Conservation (phyloP, 495 filamentous ascomycete species). For the Neohortaea acidophila region DNA sequence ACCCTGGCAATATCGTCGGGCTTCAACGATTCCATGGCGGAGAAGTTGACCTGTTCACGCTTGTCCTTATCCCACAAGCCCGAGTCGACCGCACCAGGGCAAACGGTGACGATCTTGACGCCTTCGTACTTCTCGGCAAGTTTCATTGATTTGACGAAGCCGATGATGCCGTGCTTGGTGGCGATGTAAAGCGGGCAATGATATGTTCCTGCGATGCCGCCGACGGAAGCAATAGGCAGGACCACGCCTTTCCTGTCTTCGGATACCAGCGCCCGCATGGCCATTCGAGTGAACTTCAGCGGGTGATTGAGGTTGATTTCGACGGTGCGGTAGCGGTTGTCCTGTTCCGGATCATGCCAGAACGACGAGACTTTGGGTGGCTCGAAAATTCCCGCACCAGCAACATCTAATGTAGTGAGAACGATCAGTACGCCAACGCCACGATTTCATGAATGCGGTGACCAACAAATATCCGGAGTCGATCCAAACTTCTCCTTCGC, state of each 20-base stretch:
- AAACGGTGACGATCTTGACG: constrained; percentile 19
- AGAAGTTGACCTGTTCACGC: constrained; percentile 12
- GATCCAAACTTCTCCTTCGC: constrained; percentile 22
- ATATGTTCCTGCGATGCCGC: constrained; percentile 16
- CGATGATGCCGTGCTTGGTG: constrained; percentile 24
- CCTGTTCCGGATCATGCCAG: constrained; percentile 14
- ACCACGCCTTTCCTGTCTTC: constrained; percentile 23
- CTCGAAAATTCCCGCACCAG: constrained; percentile 27
- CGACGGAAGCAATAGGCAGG: constrained; percentile 18
- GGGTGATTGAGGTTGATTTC: constrained; percentile 24
- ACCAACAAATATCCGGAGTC: constrained; percentile 25
- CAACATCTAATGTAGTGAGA: too few relatives aligned
- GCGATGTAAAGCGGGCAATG: constrained; percentile 23
- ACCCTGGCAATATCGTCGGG: constrained; percentile 13
- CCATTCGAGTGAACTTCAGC: constrained; percentile 24
- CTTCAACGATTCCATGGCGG: constrained; percentile 3
- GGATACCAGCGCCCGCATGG: constrained; percentile 21
- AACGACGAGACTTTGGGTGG: too few relatives aligned
- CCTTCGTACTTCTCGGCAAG: constrained; percentile 19
- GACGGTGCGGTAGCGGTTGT: constrained; percentile 17
- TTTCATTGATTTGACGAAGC: constrained; percentile 23
- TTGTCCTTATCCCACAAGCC: constrained; percentile 3
- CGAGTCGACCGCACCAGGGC: constrained; percentile 16
- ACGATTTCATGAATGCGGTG: too few relatives aligned
- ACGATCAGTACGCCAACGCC: too few relatives aligned